Percentiles rank a stretch among this genome's conserved stretches.
phyloP scores from a whole-genome alignment of 164 flowering plant genomes.

The Annona cherimola region DNA sequence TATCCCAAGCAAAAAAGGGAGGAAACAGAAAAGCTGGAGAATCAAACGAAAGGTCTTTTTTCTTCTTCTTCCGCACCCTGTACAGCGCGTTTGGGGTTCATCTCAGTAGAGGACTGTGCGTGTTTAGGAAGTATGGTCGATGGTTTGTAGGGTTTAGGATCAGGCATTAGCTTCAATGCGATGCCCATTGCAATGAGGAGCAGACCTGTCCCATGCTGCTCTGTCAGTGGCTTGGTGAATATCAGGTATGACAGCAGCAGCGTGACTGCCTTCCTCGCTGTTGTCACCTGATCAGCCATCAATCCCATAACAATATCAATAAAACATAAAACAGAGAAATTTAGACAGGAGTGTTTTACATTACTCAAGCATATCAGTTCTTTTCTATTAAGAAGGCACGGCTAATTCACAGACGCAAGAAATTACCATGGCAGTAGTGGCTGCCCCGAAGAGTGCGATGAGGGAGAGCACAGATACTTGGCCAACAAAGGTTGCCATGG shows the following conservation, averaged over 20 bases:
- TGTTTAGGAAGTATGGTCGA: background rate
- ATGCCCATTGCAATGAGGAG: slow-evolving; percentile 86
- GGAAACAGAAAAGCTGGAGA: background rate
- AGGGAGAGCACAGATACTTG: slow-evolving; percentile 93
- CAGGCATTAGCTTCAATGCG: slow-evolving; percentile 71
- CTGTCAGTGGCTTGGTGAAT: slow-evolving; percentile 92
- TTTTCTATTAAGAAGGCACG: no score
- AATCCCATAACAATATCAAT: background rate
- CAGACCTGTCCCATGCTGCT: slow-evolving; percentile 83
- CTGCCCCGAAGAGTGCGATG: slow-evolving; percentile 93
- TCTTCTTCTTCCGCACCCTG: background rate
- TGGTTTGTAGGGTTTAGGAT: slow-evolving; percentile 23
- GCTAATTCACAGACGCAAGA: background rate
- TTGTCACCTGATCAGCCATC: slow-evolving; percentile 51
- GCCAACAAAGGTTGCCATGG: slow-evolving; percentile 92
- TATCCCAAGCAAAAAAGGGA: background rate
- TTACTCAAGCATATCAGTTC: no score
- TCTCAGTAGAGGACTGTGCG: background rate
- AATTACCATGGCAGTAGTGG: slow-evolving; percentile 77
- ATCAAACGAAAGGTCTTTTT: background rate
- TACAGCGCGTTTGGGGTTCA: background rate
- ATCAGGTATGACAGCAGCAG: slow-evolving; percentile 75
- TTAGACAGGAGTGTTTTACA: background rate
- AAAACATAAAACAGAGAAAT: background rate
- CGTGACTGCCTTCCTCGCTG: slow-evolving; percentile 91